Conservation (phyloP, 2,329 filamentous ascomycete genomes). For the Clonostachys sp. region DNA sequence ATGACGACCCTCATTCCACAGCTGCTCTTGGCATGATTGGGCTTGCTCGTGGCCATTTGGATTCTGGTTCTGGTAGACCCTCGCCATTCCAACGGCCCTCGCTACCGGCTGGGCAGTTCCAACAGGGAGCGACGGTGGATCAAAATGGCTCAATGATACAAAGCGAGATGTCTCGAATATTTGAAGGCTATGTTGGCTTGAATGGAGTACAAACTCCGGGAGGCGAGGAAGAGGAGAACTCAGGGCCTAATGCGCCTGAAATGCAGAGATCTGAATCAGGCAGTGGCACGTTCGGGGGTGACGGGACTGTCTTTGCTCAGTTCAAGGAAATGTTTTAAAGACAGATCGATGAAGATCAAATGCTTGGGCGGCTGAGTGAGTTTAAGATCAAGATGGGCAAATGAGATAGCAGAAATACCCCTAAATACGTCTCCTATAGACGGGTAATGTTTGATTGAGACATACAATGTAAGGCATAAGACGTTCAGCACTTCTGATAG, state of each 20-base stretch:
- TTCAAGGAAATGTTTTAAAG: constrained; percentile 29
- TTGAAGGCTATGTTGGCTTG: constrained; percentile 29
- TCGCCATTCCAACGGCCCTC: constrained; percentile 19
- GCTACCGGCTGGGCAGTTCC: constrained; percentile 11
- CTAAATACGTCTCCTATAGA: too few species aligned
- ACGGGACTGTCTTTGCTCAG: constrained; percentile 27
- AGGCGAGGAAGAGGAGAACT: constrained; percentile 14
- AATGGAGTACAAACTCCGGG: constrained; percentile 23
- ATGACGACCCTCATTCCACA: constrained; percentile 44
- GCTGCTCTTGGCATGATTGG: constrained; percentile 53
- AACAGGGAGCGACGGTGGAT: constrained; percentile 9
- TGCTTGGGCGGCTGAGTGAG: too few species aligned
- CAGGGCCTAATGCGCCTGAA: constrained; percentile 9
- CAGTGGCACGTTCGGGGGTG: constrained; percentile 12
- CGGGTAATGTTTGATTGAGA: too few species aligned
- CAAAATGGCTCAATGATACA: constrained; percentile 46
- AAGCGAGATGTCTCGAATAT: constrained; percentile 46
- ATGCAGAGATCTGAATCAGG: constrained; percentile 12
- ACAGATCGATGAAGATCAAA: not conserved
- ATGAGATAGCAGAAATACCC: too few species aligned
- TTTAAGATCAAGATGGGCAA: too few species aligned
- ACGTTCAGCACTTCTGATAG: too few species aligned
- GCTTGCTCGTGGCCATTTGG: constrained; percentile 35
- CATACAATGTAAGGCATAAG: too few species aligned
- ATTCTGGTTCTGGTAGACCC: constrained; percentile 10